These are phyloP conservation scores for Exophiala xenobiotica DNA, from an alignment of 2,329 filamentous ascomycete genomes.

Conservation along the genomic window DNA sequence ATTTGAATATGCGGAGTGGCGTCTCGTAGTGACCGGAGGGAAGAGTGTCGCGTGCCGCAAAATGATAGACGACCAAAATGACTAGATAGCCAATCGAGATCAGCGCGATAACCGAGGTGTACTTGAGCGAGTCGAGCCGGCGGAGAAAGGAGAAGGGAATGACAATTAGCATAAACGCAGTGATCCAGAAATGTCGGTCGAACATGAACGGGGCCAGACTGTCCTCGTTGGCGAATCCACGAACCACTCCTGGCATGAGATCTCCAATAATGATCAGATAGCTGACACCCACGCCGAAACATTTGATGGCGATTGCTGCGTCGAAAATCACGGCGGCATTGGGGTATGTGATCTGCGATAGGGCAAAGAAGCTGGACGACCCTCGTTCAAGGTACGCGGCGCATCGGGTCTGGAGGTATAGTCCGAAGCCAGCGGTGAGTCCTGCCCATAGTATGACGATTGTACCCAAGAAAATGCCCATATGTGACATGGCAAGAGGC, in stretches of 20 bases:
- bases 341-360: constrained; percentile 94
- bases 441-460: constrained; percentile 90
- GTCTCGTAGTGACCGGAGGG: constrained; percentile 59
- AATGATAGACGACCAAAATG: constrained; percentile 90
- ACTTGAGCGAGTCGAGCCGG: constrained; percentile 91
- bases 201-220: constrained; percentile 70
- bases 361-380: constrained; percentile 87
- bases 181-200: constrained; percentile 96
- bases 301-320: constrained; percentile 93
- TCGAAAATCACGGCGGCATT: constrained; percentile 96
- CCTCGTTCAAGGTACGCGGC: constrained; percentile 90
- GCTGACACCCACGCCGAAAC: constrained; percentile 94
- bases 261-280: constrained; percentile 99
- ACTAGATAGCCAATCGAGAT: constrained; percentile 94
- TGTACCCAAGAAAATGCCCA: constrained; percentile 84
- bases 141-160: constrained; percentile 92
- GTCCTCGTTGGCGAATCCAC: constrained; percentile 69
- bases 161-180: constrained; percentile 84
- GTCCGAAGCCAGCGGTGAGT: constrained; percentile 81
- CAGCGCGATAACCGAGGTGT: constrained; percentile 88
- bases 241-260: constrained; percentile 90
- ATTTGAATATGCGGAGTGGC: constrained; percentile 71
- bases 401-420: constrained; percentile 92
- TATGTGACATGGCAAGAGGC: constrained; percentile 93
- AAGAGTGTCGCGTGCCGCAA: constrained; percentile 72